Evolutionary conservation across 2,329 filamentous ascomycete species (phyloP).

Genomic region (Metarhizium humberi): DNA sequence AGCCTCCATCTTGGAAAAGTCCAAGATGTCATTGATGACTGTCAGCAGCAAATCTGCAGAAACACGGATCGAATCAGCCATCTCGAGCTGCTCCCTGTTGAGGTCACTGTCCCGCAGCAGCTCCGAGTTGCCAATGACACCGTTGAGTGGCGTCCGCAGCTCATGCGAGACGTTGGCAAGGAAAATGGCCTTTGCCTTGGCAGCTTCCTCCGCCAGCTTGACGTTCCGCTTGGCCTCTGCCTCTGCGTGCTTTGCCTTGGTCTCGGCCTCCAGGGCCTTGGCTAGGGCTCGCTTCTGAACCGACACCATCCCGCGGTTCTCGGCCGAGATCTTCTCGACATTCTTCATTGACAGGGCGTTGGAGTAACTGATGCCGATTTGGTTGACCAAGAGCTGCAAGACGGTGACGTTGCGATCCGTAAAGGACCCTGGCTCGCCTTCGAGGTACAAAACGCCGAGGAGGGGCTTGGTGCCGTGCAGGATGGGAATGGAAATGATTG

Average conservation of each 20-base stretch:
- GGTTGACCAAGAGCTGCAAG: slow-evolving; percentile 63
- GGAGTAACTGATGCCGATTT: slow-evolving; percentile 65
- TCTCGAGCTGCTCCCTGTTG: slow-evolving; percentile 70
- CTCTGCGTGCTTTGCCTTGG: slow-evolving; percentile 68
- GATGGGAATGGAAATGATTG: slow-evolving; percentile 74
- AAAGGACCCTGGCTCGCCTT: slow-evolving; percentile 65
- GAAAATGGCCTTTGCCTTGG: slow-evolving; percentile 76
- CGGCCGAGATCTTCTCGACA: slow-evolving; percentile 67
- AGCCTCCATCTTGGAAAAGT: slow-evolving; percentile 90
- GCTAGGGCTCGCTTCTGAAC: slow-evolving; percentile 66
- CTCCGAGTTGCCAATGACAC: slow-evolving; percentile 83
- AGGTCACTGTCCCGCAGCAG: slow-evolving; percentile 68
- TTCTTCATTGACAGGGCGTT: slow-evolving; percentile 60
- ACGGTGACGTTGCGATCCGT: slow-evolving; percentile 64
- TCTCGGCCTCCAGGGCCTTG: slow-evolving; percentile 63
- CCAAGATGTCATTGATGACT: slow-evolving; percentile 92
- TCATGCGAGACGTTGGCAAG: slow-evolving; percentile 74
- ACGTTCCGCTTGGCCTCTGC: slow-evolving; percentile 70
- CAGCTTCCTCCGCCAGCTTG: slow-evolving; percentile 73
- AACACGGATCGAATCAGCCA: slow-evolving; percentile 77
- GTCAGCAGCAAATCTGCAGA: slow-evolving; percentile 81
- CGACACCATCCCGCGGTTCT: slow-evolving; percentile 69
- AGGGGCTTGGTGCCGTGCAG: slow-evolving; percentile 61
- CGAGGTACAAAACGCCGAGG: slow-evolving; percentile 66
- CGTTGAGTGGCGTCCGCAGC: slow-evolving; percentile 73